A percentile compares a stretch with the other conserved stretches of the same genome.
Evolutionary conservation across 2,329 filamentous ascomycete species (phyloP).

Genomic region (Diaporthe sp.): DNA sequence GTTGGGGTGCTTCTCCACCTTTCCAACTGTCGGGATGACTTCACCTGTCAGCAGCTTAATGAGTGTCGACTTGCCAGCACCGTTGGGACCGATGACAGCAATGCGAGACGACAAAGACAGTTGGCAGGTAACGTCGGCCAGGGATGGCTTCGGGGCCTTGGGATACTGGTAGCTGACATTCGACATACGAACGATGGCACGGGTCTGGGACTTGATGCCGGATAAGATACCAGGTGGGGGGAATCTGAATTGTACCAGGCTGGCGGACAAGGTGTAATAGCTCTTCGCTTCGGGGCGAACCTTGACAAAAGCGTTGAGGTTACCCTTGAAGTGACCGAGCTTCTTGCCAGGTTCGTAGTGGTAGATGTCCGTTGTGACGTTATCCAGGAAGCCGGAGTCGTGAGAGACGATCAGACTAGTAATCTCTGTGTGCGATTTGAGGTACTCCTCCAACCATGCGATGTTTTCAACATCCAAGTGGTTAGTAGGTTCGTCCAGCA

Average conservation of each 20-base stretch:
- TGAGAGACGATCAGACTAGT: slow-evolving; percentile 98
- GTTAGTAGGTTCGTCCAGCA: slow-evolving; percentile 99
- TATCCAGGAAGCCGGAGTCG: slow-evolving; percentile 97
- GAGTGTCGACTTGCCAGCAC: slow-evolving; percentile 97
- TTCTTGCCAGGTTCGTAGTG: slow-evolving; percentile 98
- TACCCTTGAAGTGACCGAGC: slow-evolving; percentile 87
- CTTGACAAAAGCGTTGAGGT: slow-evolving; percentile 87
- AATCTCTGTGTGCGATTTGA: slow-evolving; percentile 95
- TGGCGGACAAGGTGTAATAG: slow-evolving; percentile 95
- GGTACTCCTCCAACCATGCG: slow-evolving; percentile 94
- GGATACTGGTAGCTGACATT: slow-evolving; percentile 95
- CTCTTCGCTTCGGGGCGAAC: slow-evolving; percentile 94
- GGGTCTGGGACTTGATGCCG: slow-evolving; percentile 94
- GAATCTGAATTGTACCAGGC: slow-evolving; percentile 96
- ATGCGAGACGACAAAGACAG: slow-evolving; percentile 91
- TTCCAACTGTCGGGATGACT: slow-evolving; percentile 84
- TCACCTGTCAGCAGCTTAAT: slow-evolving; percentile 98
- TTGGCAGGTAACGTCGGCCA: slow-evolving; percentile 88
- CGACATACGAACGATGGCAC: slow-evolving; percentile 94
- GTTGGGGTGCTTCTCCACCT: slow-evolving; percentile 98
- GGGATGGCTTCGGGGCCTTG: slow-evolving; percentile 87
- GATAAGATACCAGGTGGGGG: slow-evolving; percentile 93
- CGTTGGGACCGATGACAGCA: slow-evolving; percentile 96
- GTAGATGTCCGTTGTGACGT: slow-evolving; percentile 98
- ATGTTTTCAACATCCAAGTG: slow-evolving; percentile 97